Base-by-base conservation (phyloP, 495 filamentous ascomycete species). In the Astrothelium macrocarpum region DNA sequence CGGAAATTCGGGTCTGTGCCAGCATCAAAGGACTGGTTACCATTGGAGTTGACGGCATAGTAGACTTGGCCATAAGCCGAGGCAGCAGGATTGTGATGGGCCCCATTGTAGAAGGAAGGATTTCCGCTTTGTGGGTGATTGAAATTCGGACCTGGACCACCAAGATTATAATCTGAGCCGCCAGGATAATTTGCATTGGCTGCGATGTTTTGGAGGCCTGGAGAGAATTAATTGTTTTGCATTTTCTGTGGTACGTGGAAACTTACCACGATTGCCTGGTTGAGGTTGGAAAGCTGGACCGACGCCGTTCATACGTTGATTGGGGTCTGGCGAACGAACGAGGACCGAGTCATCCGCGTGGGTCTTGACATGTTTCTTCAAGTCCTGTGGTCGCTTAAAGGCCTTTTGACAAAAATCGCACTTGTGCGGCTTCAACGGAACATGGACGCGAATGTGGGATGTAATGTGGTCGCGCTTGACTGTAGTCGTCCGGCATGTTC, bases 301-400 rank as follows among this genome's bases (percentile, higher is more conserved):
- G 9, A 25, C 25, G 7, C 49, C 49, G 20, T 56, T 56, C 49
- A 56, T 56, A 9, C 49, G 49, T 29, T 56, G 49, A 29, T 29
- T 56, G 20, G 87, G 84, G 73, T 89, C 86, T 29, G 89, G 89
- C 25, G 87, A 89, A 59, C 89, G 84, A 66, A 90, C 82, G 63
- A 95, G 81, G 59, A 95, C 90, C 46, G 91, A 95, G 76, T 99
- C 94, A 73, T 99, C 94, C 64, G 94, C 94, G 75, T 99, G 94
- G n/a, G 95, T 98, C 84, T 97, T 97, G 74, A 97, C 92, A 75
- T 99, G 95, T 79, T 99, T 99, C 84, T 97, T 97, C 65, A 99
- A 73, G 79, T 99, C 95, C 76, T 99, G 94, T 29, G 95, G 95
- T 18, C 95, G 90, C 83, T 99, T 99, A 83, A 99, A 99, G 9